Percentiles rank a stretch among this genome's conserved stretches.
These are phyloP conservation scores for Leucocoprinus leucothites DNA, from an alignment of 768 basidiomycete genomes.

Conservation along the genomic window DNA sequence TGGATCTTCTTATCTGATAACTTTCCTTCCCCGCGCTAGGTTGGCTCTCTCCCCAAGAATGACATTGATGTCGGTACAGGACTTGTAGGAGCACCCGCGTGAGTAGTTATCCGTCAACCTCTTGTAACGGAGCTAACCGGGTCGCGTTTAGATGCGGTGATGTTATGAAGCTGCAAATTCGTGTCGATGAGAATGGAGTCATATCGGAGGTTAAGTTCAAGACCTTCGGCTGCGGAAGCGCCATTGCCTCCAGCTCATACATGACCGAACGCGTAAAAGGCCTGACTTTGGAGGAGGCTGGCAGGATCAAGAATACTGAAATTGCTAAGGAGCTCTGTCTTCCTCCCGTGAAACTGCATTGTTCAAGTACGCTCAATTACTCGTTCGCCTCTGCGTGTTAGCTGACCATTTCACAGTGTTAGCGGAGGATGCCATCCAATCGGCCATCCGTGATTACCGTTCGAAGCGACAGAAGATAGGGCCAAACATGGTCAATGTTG, in stretches of 20 bases:
- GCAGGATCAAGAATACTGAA: constrained; percentile 97
- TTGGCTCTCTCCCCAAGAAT: constrained; percentile 91
- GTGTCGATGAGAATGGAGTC: constrained; percentile 90
- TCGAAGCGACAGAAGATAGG: constrained; percentile 65
- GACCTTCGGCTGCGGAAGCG: constrained; percentile 98
- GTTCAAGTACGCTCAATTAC: constrained; percentile 69
- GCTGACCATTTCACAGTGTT: constrained; percentile 53
- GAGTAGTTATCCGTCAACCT: constrained; percentile 31
- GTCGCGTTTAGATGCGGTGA: constrained; percentile 74
- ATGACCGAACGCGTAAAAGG: constrained; percentile 99
- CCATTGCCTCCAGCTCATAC: constrained; percentile 96
- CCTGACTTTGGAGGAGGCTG: constrained; percentile 88
- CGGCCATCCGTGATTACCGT: constrained; percentile 95
- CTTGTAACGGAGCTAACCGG: constrained; percentile 27
- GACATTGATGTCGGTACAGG: constrained; percentile 95
- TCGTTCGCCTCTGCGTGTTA: constrained; percentile 1
- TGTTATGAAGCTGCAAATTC: constrained; percentile 99
- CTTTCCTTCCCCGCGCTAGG: constrained; percentile 45
- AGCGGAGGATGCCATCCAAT: constrained; percentile 98
- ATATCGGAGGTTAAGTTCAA: constrained; percentile 99
- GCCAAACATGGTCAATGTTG: constrained; percentile 35
- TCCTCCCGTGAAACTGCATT: constrained; percentile 95
- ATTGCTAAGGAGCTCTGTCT: constrained; percentile 96
- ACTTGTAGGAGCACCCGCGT: constrained; percentile 97
- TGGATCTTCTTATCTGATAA: constrained; percentile 57